Evolutionary conservation across 2,329 filamentous ascomycete species (phyloP).

Genomic region (Curvularia sp.): DNA sequence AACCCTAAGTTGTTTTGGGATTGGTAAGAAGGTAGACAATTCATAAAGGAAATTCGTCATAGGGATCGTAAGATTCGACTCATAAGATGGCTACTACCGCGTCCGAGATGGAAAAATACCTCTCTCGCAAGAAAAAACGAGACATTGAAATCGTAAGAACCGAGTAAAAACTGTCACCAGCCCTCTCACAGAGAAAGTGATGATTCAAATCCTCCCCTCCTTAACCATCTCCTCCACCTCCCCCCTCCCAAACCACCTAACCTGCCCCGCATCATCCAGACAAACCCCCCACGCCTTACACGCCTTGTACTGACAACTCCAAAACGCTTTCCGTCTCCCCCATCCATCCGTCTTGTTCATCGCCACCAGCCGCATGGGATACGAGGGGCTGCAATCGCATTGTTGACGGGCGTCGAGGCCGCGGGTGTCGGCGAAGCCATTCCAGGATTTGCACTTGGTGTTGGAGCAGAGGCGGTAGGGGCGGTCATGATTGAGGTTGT

Average conservation of each 20-base stretch:
- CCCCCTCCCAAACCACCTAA: background rate
- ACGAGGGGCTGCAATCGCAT: background rate
- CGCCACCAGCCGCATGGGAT: background rate
- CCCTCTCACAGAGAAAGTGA: too few species aligned
- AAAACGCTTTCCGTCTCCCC: conserved; percentile 7
- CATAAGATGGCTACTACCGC: background rate
- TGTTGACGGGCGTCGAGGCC: background rate
- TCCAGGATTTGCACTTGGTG: background rate
- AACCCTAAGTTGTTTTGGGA: background rate
- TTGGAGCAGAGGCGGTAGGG: conserved; percentile 1
- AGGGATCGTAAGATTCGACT: background rate
- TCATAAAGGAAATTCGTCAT: background rate
- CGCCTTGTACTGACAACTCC: conserved; percentile 12
- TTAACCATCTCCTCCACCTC: background rate
- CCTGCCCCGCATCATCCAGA: background rate
- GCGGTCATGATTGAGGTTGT: conserved; percentile 4
- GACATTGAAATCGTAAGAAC: background rate
- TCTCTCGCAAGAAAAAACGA: background rate
- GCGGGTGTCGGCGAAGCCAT: conserved; percentile 8
- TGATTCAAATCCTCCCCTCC: background rate
- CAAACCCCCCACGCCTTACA: conserved; percentile 1
- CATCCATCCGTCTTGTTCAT: background rate
- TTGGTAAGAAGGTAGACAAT: background rate
- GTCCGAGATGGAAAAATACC: background rate
- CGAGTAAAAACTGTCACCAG: too few species aligned